Evolutionary conservation across 306 rosid genomes (phyloP), one percentile per base, ranked within the genome.

Genomic region (Astragalus membranaceus): DNA sequence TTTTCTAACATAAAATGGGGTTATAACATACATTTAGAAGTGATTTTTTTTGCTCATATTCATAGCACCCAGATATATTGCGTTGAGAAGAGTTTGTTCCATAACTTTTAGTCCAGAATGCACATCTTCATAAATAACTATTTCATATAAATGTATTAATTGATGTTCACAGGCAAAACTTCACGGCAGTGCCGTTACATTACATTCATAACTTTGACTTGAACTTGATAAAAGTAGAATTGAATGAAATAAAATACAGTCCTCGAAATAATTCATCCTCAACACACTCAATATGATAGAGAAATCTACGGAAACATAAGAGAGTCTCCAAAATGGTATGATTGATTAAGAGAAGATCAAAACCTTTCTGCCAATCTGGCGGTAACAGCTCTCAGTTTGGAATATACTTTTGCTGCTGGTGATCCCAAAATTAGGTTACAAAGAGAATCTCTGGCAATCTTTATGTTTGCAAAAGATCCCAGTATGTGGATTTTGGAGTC

Each of bases 371-470:
- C 92, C 75, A 92, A 54, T 80, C 96, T 92, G 13, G 94, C 87
- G 49, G 93, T 80, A 36, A 92, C 94, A 8, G 96, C 84, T 75
- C 96, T 80, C 10, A 91, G 71, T 70, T 88, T 91, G 49, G 97
- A 91, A 72, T 91, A 88, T 0, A 92, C 96, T 75, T 92, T 88
- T 6, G 86, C 96, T 0, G 97, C 97, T 0, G 96, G 97, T 47
- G 97, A 92, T 20, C 96, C 96, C 66, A 92, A 68, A 67, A 92
- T 92, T 29, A 92, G 88, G 80, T 82, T 85, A 87, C 96, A 92
- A 48, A 89, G 98, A 16, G 92, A 89, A 77, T 89, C 92, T 71
- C 98, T 79, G 13, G 96, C 96, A 64, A 89, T 75, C 77, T 85
- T 92, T 56, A 89, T 92, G 81, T 92, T 89, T 16, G 90, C 76